Evolutionary conservation across 2,329 filamentous ascomycete species (phyloP).

Genomic region (Paecilomyces formosus): DNA sequence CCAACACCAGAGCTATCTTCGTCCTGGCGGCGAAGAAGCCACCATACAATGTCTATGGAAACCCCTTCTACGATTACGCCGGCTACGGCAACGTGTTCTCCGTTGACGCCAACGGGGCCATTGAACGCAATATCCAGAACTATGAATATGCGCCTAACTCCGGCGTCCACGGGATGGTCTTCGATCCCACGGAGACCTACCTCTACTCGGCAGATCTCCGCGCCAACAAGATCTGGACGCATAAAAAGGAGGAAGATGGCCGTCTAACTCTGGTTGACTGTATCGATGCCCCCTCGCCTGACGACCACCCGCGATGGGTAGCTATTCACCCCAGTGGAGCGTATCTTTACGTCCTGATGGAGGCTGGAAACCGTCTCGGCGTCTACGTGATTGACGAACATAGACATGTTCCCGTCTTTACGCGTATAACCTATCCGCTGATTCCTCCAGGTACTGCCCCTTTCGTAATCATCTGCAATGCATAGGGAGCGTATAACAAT

Average conservation of each 20-base stretch:
- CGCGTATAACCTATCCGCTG: slow-evolving; percentile 66
- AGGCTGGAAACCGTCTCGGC: slow-evolving; percentile 76
- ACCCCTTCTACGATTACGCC: slow-evolving; percentile 82
- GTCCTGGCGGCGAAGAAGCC: slow-evolving; percentile 69
- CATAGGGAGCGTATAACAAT: not conserved
- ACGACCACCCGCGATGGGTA: slow-evolving; percentile 82
- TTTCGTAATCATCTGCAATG: not conserved
- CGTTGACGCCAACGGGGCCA: slow-evolving; percentile 33
- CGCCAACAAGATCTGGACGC: slow-evolving; percentile 63
- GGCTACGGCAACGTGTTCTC: slow-evolving; percentile 67
- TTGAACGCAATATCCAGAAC: slow-evolving; percentile 37
- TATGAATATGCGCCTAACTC: slow-evolving; percentile 39
- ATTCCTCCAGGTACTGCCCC: slow-evolving; percentile 62
- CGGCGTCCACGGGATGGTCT: slow-evolving; percentile 43
- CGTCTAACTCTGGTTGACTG: slow-evolving; percentile 62
- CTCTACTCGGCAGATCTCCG: slow-evolving; percentile 43
- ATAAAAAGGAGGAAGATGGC: slow-evolving; percentile 61
- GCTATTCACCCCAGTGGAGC: slow-evolving; percentile 71
- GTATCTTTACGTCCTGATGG: slow-evolving; percentile 82
- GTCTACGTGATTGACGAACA: slow-evolving; percentile 71
- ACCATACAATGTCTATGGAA: slow-evolving; percentile 78
- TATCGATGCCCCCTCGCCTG: slow-evolving; percentile 60
- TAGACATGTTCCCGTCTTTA: slow-evolving; percentile 71
- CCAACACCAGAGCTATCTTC: slow-evolving; percentile 85
- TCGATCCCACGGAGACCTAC: slow-evolving; percentile 37